Evolutionary conservation across 805 yeast genomes (phyloP), one percentile per base, ranked within the genome.

Genomic region (Lachancea sp.): DNA sequence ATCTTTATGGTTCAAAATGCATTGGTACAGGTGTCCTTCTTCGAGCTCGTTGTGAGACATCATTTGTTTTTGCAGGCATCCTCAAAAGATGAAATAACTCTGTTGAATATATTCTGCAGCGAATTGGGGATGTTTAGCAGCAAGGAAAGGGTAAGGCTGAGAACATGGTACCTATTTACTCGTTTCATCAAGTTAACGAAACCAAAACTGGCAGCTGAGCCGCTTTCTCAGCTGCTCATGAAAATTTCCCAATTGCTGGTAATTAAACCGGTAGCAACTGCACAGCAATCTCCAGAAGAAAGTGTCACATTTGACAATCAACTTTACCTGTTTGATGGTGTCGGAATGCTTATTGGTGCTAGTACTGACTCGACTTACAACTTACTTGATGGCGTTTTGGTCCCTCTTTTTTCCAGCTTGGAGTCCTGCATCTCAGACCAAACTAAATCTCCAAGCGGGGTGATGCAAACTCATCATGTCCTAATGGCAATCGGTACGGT

Each of bases 161-260:
- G 97, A 62, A 75, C 95, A 35, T 93, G 98, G 96, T 91, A 87
- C 62, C 70, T 90, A 51, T 87, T 91, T 55, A 82, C 82, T 57
- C 77, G 95, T 61, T 85, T 90, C 57, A 74, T 89, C 49, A 87
- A 84, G 59, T 69, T 83, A 38, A 82, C 91, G 1, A 83, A 81
- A 58, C 88, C 89, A 31, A 68, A 75, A 40, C 66, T 81, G 34
- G 74, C 81, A 26, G 74, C 70, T 38, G 63, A 53, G 45, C 65
- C 70, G 46, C 70, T 77, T 56, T 81, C 75, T 34, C 78, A 75
- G 50, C 72, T 85, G 29, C 73, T 90, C 26, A 74, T 75, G 50
- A 70, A 90, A 38, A 71, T 83, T 26, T 79, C 82, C 1, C 70
- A 70, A 30, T 68, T 88, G 45, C 71, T 90, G 20, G 68, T 65